Evolutionary conservation across 768 basidiomycete species (phyloP).

Genomic region (Boletus tomentosulus): DNA sequence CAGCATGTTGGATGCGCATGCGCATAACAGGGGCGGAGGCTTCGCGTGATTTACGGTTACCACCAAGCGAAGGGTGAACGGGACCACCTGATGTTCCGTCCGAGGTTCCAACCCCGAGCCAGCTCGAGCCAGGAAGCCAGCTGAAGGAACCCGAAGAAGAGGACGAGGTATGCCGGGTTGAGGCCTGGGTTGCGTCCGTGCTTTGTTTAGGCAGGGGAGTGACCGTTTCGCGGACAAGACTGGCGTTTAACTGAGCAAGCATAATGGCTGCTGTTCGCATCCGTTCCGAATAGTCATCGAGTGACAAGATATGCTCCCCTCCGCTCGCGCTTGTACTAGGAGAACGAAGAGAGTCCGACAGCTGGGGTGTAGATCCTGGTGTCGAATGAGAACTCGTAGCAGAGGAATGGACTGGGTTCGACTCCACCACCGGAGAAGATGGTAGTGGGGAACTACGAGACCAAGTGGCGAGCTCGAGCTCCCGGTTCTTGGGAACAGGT

Average conservation of each 20-base stretch:
- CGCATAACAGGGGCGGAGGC: conserved; percentile 39
- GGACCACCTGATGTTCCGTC: conserved; percentile 23
- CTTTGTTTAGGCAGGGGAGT: conserved; percentile 20
- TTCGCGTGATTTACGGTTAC: conserved; percentile 19
- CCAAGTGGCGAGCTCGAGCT: conserved; percentile 85
- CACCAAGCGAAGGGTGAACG: conserved; percentile 31
- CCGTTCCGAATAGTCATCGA: conserved; percentile 97
- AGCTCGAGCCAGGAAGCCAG: conserved; percentile 55
- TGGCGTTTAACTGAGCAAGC: conserved; percentile 94
- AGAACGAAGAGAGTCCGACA: conserved; percentile 3
- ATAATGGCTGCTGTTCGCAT: conserved; percentile 99
- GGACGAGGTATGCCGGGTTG: conserved; percentile 11
- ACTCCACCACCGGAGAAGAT: conserved; percentile 42
- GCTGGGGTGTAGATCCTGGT: background rate
- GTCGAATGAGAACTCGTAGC: conserved; percentile 9
- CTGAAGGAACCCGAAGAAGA: conserved; percentile 34
- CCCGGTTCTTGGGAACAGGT: conserved; percentile 80
- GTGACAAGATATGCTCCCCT: conserved; percentile 48
- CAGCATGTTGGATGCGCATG: conserved; percentile 72
- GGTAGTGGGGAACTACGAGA: conserved; percentile 50
- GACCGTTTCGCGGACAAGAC: conserved; percentile 54
- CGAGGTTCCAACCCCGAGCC: conserved; percentile 34
- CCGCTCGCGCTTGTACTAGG: background rate
- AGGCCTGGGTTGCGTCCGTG: background rate
- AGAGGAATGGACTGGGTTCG: conserved; percentile 26